A percentile compares a stretch with the other conserved stretches of the same genome.
phyloP scores from a whole-genome alignment of 768 basidiomycete genomes.

The Termitomyces sp. region DNA sequence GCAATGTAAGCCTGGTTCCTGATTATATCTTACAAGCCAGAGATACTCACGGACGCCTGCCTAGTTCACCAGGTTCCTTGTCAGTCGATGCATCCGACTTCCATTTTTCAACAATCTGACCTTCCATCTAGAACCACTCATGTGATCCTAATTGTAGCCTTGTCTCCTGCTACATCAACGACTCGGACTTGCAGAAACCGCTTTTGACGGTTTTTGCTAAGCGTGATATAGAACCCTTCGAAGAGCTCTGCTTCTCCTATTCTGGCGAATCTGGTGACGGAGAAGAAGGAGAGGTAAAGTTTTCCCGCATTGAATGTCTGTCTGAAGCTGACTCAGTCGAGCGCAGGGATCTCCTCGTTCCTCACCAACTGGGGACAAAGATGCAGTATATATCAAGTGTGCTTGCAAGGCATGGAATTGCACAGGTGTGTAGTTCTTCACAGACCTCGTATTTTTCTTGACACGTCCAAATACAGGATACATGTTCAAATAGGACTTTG shows the following conservation, averaged over 20 bases:
- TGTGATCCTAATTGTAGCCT: slow-evolving; percentile 83
- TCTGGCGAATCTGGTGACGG: slow-evolving; percentile 32
- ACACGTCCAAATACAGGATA: slow-evolving; percentile 6
- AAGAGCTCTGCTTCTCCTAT: slow-evolving; percentile 81
- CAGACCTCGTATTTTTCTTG: background rate
- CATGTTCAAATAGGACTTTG: slow-evolving; percentile 13
- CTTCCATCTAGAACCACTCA: slow-evolving; percentile 68
- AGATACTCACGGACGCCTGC: background rate
- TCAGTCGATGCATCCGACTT: slow-evolving; percentile 26
- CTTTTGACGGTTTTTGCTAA: slow-evolving; percentile 61
- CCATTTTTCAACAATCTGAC: background rate
- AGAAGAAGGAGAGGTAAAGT: slow-evolving; percentile 28
- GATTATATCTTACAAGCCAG: background rate
- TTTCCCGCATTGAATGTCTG: background rate
- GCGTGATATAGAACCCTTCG: slow-evolving; percentile 54
- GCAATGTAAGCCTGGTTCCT: slow-evolving; percentile 55
- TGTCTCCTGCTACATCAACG: slow-evolving; percentile 74
- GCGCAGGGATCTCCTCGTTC: background rate
- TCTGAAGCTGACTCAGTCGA: background rate
- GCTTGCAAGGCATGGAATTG: slow-evolving; percentile 49
- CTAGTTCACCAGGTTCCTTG: slow-evolving; percentile 92
- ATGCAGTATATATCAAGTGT: slow-evolving; percentile 44
- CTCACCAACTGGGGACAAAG: slow-evolving; percentile 17
- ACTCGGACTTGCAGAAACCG: slow-evolving; percentile 66
- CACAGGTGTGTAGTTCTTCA: slow-evolving; percentile 27